phyloP scores from a whole-genome alignment of 2,329 filamentous ascomycete genomes.

The Metarhizium guizhouense region DNA sequence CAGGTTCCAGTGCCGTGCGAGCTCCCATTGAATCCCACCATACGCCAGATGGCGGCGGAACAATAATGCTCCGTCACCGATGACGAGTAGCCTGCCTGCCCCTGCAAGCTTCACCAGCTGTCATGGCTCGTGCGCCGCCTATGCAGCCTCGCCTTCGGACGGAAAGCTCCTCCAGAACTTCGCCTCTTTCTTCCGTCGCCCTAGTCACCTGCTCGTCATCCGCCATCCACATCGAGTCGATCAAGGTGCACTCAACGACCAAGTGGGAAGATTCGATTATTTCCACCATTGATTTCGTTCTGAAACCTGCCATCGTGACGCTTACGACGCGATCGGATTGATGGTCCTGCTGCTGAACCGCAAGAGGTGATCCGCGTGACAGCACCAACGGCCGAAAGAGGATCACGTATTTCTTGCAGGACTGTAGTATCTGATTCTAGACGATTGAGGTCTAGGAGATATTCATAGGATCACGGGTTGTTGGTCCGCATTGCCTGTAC shows the following conservation, averaged over 20 bases:
- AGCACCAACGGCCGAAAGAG: background rate
- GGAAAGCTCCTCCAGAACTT: background rate
- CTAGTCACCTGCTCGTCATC: background rate
- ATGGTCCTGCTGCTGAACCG: background rate
- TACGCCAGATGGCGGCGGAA: background rate
- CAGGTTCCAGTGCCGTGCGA: background rate
- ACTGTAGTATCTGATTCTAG: conserved; percentile 1
- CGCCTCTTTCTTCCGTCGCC: background rate
- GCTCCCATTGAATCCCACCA: background rate
- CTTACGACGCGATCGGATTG: background rate
- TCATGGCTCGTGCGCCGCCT: background rate
- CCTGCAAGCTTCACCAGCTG: background rate
- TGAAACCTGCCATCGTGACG: background rate
- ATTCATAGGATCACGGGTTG: background rate
- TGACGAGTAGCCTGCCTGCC: background rate
- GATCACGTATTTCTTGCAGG: conserved; percentile 1
- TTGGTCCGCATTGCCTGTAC: conserved; percentile 7
- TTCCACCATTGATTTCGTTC: background rate
- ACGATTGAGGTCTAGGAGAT: conserved; percentile 1
- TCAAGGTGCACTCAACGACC: background rate
- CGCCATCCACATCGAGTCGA: background rate
- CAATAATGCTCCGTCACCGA: background rate
- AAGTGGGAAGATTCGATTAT: background rate
- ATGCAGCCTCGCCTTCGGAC: background rate
- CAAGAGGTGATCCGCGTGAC: background rate